These are phyloP conservation scores for Dactylella cylindrospora DNA, from an alignment of 2,329 filamentous ascomycete genomes.

Conservation along the genomic window DNA sequence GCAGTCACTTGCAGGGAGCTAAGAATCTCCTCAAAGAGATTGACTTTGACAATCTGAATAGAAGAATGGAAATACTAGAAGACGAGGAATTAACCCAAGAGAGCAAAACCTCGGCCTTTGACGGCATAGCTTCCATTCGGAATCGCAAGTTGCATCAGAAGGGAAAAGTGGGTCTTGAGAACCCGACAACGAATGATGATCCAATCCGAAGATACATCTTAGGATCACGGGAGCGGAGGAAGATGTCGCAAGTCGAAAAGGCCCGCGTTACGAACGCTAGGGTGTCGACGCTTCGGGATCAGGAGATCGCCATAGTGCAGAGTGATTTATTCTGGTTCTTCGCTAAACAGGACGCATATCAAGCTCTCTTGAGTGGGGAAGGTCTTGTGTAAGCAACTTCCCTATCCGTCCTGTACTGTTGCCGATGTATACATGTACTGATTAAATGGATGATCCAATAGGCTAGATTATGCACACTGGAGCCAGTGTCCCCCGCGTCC, in stretches of 20 bases:
- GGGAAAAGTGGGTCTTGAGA: slow-evolving; percentile 7
- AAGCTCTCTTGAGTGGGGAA: slow-evolving; percentile 84
- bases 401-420: neutral
- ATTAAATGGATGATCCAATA: slow-evolving; percentile 52
- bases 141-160: slow-evolving; percentile 32
- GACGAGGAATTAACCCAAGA: slow-evolving; percentile 50
- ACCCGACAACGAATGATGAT: slow-evolving; percentile 19
- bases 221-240: slow-evolving; percentile 31
- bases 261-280: slow-evolving; percentile 48
- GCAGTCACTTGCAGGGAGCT: slow-evolving; percentile 82
- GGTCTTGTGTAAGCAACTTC: slow-evolving; percentile 70
- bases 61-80: slow-evolving; percentile 66
- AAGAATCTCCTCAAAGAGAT: slow-evolving; percentile 80
- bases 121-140: slow-evolving; percentile 28
- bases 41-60: slow-evolving; percentile 72
- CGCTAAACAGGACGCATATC: slow-evolving; percentile 88
- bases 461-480: slow-evolving; percentile 78
- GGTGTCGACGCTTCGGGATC: slow-evolving; percentile 56
- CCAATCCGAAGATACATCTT: slow-evolving; percentile 38
- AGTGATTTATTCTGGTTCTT: slow-evolving; percentile 96
- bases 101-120: slow-evolving; percentile 13
- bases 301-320: slow-evolving; percentile 76
- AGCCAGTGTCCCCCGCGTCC: slow-evolving; percentile 84
- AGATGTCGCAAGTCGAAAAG: slow-evolving; percentile 27
- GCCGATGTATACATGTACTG: neutral